Conservation (phyloP, 805 yeast species). For the Barnettozyma siamensis region DNA sequence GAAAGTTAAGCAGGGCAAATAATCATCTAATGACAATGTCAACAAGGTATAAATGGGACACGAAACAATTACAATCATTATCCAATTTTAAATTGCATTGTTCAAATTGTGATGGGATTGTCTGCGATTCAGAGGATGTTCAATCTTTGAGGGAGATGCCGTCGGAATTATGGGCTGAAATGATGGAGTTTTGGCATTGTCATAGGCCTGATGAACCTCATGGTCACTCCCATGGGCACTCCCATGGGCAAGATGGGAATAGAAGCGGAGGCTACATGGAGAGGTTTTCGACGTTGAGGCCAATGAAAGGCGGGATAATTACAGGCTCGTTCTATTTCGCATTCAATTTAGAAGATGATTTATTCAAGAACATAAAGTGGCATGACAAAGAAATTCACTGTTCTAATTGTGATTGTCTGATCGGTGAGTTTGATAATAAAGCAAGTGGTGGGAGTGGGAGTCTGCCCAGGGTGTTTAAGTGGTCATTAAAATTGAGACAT, state of each 20-base stretch:
- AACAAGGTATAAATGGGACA: conserved; percentile 35
- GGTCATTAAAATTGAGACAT: conserved; percentile 41
- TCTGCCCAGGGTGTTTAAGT: conserved; percentile 43
- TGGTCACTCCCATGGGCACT: no score
- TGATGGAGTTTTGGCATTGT: conserved; percentile 98
- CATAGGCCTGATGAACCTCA: conserved; percentile 64
- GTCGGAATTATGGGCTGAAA: conserved; percentile 86
- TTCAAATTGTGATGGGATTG: conserved; percentile 22
- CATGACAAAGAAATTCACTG: conserved; percentile 27
- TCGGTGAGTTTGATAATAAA: conserved; percentile 38
- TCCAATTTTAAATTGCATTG: conserved; percentile 29
- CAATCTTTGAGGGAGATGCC: conserved; percentile 61
- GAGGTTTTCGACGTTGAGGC: conserved; percentile 39
- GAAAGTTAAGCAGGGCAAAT: conserved; percentile 11
- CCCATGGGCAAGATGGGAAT: conserved; percentile 65
- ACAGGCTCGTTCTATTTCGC: conserved; percentile 54
- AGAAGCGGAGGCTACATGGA: conserved; percentile 12
- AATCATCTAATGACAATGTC: conserved; percentile 21
- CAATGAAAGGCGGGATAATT: conserved; percentile 37
- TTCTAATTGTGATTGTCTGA: conserved; percentile 27
- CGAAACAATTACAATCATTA: conserved; percentile 30
- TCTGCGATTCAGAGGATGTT: conserved; percentile 30
- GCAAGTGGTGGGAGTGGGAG: no score
- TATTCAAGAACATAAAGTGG: conserved; percentile 7
- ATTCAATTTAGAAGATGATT: conserved; percentile 9